These are phyloP conservation scores for Pythium chondricola DNA, from an alignment of 352 stramenopile species.

Conservation along the genomic window DNA sequence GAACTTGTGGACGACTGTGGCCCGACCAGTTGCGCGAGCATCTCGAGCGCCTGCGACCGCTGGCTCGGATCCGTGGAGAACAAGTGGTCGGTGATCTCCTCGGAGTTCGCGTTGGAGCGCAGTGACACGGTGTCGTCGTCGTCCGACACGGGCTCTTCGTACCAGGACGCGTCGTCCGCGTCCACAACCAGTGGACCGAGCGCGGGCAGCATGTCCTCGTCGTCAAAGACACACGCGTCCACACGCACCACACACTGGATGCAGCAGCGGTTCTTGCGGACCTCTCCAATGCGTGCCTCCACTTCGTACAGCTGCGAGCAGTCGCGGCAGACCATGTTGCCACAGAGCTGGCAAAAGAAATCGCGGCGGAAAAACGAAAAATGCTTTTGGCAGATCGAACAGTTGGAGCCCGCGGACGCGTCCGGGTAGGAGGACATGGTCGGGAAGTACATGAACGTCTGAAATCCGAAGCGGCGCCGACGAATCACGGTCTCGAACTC, in stretches of 20 bases:
- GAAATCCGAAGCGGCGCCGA: constrained; percentile 55
- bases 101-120: constrained; percentile 18
- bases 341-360: constrained; percentile 51
- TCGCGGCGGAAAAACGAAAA: constrained; percentile 45
- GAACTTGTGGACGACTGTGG: neutral
- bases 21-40: constrained; percentile 34
- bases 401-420: constrained; percentile 25
- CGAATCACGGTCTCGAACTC: constrained; percentile 55
- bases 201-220: constrained; percentile 42
- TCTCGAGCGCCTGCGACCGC: constrained; percentile 37
- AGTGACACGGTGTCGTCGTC: constrained; percentile 22
- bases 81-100: constrained; percentile 28
- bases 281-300: constrained; percentile 32
- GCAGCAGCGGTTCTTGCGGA: constrained; percentile 45
- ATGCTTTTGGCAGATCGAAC: constrained; percentile 41
- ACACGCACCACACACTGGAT: constrained; percentile 49
- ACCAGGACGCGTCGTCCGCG: constrained; percentile 34
- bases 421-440: constrained; percentile 7
- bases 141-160: constrained; percentile 21
- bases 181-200: constrained; percentile 39
- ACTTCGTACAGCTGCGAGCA: constrained; percentile 55
- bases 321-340: constrained; percentile 41
- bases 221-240: constrained; percentile 48
- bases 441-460: constrained; percentile 61
- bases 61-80: constrained; percentile 33